phyloP scores from a whole-genome alignment of 768 basidiomycete species.

The Phlebiopsis gigantea region DNA sequence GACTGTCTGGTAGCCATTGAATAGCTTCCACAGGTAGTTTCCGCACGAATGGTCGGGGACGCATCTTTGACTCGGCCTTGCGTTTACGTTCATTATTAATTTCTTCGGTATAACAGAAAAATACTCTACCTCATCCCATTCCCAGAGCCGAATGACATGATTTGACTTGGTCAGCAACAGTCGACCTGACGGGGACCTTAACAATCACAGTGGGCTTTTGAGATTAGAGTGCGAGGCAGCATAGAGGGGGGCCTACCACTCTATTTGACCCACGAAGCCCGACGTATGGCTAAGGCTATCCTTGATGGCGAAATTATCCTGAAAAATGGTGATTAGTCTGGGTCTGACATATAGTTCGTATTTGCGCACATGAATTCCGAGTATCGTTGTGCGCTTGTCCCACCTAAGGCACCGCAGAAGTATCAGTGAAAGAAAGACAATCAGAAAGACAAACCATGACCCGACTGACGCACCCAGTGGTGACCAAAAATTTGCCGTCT shows the following conservation, averaged over 20 bases:
- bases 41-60: background rate
- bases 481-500: background rate
- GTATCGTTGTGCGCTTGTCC: slow-evolving; percentile 38
- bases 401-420: background rate
- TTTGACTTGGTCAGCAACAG: slow-evolving; percentile 1
- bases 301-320: background rate
- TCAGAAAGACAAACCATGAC: too few species aligned
- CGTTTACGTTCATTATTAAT: too few species aligned
- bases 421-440: background rate
- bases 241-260: background rate
- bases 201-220: too few species aligned
- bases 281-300: background rate
- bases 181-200: background rate
- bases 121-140: background rate
- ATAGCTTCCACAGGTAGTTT: background rate
- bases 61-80: background rate
- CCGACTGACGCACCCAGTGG: background rate
- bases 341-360: background rate
- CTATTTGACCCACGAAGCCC: background rate
- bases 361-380: slow-evolving; percentile 51
- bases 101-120: too few species aligned
- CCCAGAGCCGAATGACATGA: background rate
- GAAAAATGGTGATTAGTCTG: too few species aligned
- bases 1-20: background rate
- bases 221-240: background rate